Conservation (phyloP, 345 rosid species). For the Melaleuca quinquenervia region DNA sequence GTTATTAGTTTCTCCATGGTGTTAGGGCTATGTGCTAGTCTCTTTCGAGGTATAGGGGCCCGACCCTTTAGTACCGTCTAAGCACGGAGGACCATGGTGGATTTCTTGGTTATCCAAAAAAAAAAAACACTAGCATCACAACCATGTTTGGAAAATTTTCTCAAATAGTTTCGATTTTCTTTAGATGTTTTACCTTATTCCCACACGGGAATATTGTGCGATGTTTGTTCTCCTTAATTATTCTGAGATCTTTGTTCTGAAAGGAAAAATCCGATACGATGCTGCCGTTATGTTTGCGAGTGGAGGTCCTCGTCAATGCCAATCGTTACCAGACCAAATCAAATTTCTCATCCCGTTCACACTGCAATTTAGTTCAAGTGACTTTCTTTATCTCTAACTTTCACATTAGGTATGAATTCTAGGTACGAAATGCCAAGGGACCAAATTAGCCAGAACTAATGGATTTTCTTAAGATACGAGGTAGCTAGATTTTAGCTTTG, state of each 20-base stretch:
- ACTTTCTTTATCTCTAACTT: not conserved
- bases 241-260: not conserved
- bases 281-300: not conserved
- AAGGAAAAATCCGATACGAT: not conserved
- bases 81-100: too few species aligned
- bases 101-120: too few species aligned
- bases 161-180: not conserved
- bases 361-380: not conserved
- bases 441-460: not conserved
- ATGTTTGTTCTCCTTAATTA: not conserved
- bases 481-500: not conserved
- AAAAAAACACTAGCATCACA: too few species aligned
- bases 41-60: too few species aligned
- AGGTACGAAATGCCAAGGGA: not conserved
- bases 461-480: not conserved
- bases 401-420: not conserved
- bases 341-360: not conserved
- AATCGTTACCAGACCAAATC: not conserved
- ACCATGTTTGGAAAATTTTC: not conserved
- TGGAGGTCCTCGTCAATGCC: not conserved
- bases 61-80: too few species aligned
- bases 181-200: not conserved
- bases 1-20: too few species aligned
- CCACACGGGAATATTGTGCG: not conserved
- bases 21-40: too few species aligned